Evolutionary conservation across 75 land plant species (phyloP).

Genomic region (Pseudotsuga menziesii): DNA sequence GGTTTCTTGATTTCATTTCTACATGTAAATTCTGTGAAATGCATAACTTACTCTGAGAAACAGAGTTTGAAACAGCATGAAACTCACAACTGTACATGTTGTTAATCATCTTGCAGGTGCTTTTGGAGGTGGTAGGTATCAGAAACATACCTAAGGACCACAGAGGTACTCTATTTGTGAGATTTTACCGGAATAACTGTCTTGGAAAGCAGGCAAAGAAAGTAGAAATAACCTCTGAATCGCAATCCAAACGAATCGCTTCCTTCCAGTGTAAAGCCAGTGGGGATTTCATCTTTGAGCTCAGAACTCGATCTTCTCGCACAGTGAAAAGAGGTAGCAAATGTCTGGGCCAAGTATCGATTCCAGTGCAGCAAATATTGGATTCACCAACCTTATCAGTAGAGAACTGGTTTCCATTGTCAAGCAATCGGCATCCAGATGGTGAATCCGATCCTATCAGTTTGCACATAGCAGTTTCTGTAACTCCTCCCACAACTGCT

Average conservation of each 20-base stretch:
- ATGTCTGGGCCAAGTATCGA: conserved; percentile 30
- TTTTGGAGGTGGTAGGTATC: conserved; percentile 48
- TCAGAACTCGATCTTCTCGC: conserved; percentile 25
- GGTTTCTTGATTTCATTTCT: not conserved
- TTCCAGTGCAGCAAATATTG: conserved; percentile 30
- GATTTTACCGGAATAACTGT: conserved; percentile 18
- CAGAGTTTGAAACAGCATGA: not conserved
- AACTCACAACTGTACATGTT: not conserved
- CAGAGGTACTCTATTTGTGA: conserved; percentile 36
- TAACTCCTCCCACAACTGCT: conserved; percentile 41
- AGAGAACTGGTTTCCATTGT: conserved; percentile 54
- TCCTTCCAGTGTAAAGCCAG: conserved; percentile 53
- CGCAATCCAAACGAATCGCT: conserved; percentile 35
- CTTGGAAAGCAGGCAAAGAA: conserved; percentile 11
- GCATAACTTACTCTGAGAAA: not conserved
- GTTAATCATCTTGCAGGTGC: conserved; percentile 29
- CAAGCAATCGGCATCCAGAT: not conserved
- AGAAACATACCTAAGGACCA: conserved; percentile 33
- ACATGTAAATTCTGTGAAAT: not conserved
- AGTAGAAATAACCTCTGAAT: conserved; percentile 33
- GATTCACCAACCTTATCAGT: conserved; percentile 23
- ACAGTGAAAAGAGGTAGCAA: conserved; percentile 8
- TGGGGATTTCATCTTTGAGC: conserved; percentile 39
- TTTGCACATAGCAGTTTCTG: conserved; percentile 44
- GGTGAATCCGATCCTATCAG: conserved; percentile 21